Evolutionary conservation across 225 moss, liverwort and hornwort genomes (phyloP).

Genomic region (Neckera pumila): DNA sequence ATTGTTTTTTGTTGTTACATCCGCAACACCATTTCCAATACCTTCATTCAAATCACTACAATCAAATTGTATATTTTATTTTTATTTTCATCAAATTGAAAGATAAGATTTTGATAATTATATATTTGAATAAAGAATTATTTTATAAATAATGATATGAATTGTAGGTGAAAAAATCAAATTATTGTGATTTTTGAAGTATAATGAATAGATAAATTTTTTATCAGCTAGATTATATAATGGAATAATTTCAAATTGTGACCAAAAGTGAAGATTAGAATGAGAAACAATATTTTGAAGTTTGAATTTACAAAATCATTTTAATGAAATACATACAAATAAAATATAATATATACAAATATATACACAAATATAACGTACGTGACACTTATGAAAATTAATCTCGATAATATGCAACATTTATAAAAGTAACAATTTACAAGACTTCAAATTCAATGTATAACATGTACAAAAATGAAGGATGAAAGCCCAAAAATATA

Average conservation of each 20-base stretch:
- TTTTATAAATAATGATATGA: neutral
- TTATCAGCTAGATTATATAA: neutral
- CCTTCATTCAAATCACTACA: neutral
- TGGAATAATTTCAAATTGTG: neutral
- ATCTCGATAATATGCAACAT: fast-evolving
- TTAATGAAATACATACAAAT: no score
- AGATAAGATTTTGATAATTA: neutral
- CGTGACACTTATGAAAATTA: neutral
- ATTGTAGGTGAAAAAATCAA: neutral
- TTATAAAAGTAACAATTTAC: neutral
- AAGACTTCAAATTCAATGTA: neutral
- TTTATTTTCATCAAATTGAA: neutral
- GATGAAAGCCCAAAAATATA: neutral
- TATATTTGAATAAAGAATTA: fast-evolving
- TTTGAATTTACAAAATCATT: neutral
- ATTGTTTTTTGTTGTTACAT: neutral
- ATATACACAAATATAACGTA: no score
- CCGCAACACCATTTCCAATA: fast-evolving
- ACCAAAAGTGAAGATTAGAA: neutral
- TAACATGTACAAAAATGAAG: neutral
- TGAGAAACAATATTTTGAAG: neutral
- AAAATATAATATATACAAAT: neutral
- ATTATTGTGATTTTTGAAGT: neutral
- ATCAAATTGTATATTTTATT: neutral
- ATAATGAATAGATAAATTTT: no score